Base-by-base conservation (phyloP, 352 stramenopile species). In the Pythium volutum region DNA sequence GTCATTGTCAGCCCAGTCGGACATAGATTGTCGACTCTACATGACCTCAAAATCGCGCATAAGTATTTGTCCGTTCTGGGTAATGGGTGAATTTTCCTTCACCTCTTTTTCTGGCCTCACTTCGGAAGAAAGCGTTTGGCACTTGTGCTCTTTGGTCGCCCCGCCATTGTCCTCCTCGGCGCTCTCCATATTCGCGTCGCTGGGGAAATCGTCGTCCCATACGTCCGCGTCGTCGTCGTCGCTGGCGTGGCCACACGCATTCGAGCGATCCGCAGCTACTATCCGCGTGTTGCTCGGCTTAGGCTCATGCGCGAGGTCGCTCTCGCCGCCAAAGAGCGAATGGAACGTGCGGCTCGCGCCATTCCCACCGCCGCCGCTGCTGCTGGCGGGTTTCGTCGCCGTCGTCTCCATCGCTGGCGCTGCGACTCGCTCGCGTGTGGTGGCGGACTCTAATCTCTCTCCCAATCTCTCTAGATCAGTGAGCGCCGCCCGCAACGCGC, bases 1-100 rank as follows among this genome's bases (percentile, higher is more conserved):
- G 23, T 93, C 83, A 14, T 89, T 76, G 10, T 91, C 83, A 4
- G 76, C 80, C 83, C 83, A 93, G 22, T 89, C 75, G 41, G 84
- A 80, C 56, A 93, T 91, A 1, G 80, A 86, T 48, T 74, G 81
- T 3, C 66, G 70, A 42, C 76, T 68, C 75, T 80, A 55, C 33
- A 57, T 12, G 7, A 15, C 15, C 25, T 22, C 29, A 22, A 29
- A 43, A 4, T 22, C 26, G 16, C n/a, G 9, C 26, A 25, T 42
- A 25, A 46, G 31, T 25, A n/a, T 16, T 27, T 4, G n/a, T 36
- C 14, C 8, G 31, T 36, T 36, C 31, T n/a, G 14, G 3, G 14
- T 36, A 36, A 36, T 36, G 22, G 42, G n/a, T 20, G 42, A 48
- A 27, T 25, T 14, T 5, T 45, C 39, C 5, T 45, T 27, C 42